A percentile compares a stretch with the other conserved stretches of the same genome.
phyloP scores from a whole-genome alignment of 2,329 filamentous ascomycete species.

The Teratosphaeria zuluensis region DNA sequence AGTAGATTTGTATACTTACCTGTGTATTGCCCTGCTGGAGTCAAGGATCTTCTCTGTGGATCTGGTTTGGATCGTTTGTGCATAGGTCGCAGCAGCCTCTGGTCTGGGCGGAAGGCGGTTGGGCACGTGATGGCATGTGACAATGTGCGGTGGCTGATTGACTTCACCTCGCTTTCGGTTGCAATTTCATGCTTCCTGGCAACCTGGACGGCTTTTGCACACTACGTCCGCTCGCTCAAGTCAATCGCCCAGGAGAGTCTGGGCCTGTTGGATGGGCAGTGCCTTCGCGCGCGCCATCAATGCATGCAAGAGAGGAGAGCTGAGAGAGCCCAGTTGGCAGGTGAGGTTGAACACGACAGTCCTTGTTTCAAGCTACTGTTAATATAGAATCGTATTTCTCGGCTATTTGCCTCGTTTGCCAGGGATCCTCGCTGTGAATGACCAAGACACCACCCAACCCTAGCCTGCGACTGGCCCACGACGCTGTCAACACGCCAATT shows the following conservation, averaged over 20 bases:
- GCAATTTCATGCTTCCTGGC: neutral
- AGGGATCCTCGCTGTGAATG: no score
- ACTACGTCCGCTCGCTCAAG: neutral
- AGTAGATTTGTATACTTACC: neutral
- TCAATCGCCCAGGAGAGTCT: no score
- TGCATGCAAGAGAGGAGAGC: neutral
- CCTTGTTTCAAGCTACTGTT: no score
- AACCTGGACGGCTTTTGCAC: neutral
- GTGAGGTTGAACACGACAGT: no score
- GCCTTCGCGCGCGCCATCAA: no score
- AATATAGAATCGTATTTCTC: no score
- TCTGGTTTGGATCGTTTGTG: neutral
- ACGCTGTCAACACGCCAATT: no score
- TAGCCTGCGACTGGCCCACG: no score
- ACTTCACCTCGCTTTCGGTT: neutral
- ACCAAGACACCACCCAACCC: no score
- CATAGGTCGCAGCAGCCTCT: neutral
- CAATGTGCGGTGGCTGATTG: no score
- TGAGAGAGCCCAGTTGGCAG: neutral
- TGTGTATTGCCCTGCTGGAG: neutral
- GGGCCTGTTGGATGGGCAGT: no score
- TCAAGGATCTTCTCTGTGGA: neutral
- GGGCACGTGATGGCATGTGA: neutral
- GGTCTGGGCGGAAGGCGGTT: neutral
- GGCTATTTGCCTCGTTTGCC: no score